These are phyloP conservation scores for Talaromyces sp. DNA, from an alignment of 2,329 filamentous ascomycete genomes.

Conservation along the genomic window DNA sequence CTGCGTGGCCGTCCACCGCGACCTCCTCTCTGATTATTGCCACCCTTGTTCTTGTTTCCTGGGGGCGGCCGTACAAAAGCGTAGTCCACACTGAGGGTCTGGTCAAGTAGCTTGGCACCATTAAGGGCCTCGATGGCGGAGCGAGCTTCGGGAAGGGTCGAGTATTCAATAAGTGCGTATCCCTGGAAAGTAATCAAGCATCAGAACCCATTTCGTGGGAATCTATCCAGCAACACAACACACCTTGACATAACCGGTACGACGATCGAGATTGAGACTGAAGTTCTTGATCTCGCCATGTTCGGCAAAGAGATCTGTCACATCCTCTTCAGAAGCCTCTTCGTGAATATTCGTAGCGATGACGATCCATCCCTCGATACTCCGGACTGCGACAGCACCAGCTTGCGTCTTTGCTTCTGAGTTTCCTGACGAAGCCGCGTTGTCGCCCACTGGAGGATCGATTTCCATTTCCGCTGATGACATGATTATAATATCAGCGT, in stretches of 20 bases:
- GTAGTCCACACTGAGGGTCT: constrained; percentile 63
- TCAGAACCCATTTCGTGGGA: not conserved
- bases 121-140: constrained; percentile 61
- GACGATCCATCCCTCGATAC: constrained; percentile 67
- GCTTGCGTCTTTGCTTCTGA: constrained; percentile 43
- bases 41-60: constrained; percentile 42
- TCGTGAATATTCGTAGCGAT: constrained; percentile 68
- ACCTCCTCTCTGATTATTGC: constrained; percentile 39
- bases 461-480: constrained; percentile 49
- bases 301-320: constrained; percentile 64
- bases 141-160: constrained; percentile 60
- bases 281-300: constrained; percentile 66
- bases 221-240: constrained; percentile 15
- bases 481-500: not conserved
- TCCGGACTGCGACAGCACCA: constrained; percentile 57
- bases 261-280: constrained; percentile 62
- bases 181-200: constrained; percentile 44
- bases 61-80: constrained; percentile 62
- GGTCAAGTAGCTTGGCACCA: constrained; percentile 60
- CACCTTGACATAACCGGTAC: constrained; percentile 67
- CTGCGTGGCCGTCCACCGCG: constrained; percentile 40
- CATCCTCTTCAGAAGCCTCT: constrained; percentile 64
- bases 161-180: constrained; percentile 64
- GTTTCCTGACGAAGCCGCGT: constrained; percentile 26
- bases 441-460: constrained; percentile 38